Conservation (phyloP, 192 early-diverging fungal genomes). For the Rhizophagus sp. region DNA sequence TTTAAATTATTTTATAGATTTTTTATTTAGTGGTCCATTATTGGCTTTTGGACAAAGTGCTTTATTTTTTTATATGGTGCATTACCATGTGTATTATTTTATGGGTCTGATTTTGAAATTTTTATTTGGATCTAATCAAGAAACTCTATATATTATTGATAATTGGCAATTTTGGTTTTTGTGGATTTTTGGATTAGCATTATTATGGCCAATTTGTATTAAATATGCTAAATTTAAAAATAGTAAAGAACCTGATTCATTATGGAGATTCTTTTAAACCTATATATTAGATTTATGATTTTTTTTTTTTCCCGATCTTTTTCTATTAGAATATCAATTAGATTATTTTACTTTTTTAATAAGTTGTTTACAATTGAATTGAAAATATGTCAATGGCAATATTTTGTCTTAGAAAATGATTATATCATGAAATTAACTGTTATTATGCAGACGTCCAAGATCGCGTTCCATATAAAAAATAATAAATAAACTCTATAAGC, state of each 20-base stretch:
- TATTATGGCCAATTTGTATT: background rate
- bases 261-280: conserved; percentile 8
- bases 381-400: no score
- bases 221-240: conserved; percentile 1
- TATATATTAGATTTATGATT: no score
- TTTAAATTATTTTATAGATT: background rate
- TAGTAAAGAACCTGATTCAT: background rate
- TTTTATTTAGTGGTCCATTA: background rate
- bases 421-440: no score
- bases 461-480: no score
- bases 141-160: background rate
- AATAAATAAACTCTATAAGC: no score
- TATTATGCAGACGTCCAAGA: no score
- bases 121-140: background rate
- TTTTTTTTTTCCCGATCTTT: no score
- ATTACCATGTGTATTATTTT: background rate
- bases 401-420: no score
- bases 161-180: background rate
- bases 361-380: no score
- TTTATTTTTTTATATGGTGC: background rate
- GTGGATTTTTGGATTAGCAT: background rate
- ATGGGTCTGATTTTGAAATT: background rate
- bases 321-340: no score
- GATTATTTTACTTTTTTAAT: no score
- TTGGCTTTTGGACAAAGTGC: conserved; percentile 1